Evolutionary conservation across 2,329 filamentous ascomycete genomes (phyloP).

Genomic region (Didymella pinodella): DNA sequence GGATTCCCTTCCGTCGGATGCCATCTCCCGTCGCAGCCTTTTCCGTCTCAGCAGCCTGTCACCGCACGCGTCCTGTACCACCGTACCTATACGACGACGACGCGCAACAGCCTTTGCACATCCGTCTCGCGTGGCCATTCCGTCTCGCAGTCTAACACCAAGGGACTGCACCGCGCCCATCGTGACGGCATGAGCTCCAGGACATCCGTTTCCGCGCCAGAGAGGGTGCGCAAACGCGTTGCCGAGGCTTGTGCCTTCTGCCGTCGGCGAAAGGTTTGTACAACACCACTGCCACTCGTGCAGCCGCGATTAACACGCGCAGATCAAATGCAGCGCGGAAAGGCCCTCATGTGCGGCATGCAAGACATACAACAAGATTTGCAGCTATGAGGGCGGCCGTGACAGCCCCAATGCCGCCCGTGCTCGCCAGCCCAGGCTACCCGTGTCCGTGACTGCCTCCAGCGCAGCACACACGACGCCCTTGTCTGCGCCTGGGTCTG

Average conservation of each 20-base stretch:
- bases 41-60: background rate
- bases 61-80: background rate
- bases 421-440: slow-evolving; percentile 5
- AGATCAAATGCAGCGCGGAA: slow-evolving; percentile 61
- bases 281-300: background rate
- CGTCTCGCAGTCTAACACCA: background rate
- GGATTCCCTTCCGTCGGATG: slow-evolving; percentile 8
- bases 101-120: background rate
- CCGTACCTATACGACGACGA: background rate
- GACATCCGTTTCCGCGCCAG: slow-evolving; percentile 3
- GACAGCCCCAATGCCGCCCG: slow-evolving; percentile 29
- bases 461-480: background rate
- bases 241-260: slow-evolving; percentile 50
- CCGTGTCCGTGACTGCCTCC: slow-evolving; percentile 5
- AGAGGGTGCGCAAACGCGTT: slow-evolving; percentile 30
- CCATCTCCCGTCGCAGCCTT: background rate
- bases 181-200: slow-evolving; percentile 4
- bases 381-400: slow-evolving; percentile 48
- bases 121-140: slow-evolving; percentile 1
- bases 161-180: background rate
- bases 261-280: slow-evolving; percentile 48
- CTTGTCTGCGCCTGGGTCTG: background rate
- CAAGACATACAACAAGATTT: slow-evolving; percentile 55
- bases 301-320: background rate
- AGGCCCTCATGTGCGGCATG: slow-evolving; percentile 58